Percentiles rank a stretch among this genome's conserved stretches.
phyloP scores from a whole-genome alignment of 2,329 filamentous ascomycete species.

The Emericellopsis atlantica region DNA sequence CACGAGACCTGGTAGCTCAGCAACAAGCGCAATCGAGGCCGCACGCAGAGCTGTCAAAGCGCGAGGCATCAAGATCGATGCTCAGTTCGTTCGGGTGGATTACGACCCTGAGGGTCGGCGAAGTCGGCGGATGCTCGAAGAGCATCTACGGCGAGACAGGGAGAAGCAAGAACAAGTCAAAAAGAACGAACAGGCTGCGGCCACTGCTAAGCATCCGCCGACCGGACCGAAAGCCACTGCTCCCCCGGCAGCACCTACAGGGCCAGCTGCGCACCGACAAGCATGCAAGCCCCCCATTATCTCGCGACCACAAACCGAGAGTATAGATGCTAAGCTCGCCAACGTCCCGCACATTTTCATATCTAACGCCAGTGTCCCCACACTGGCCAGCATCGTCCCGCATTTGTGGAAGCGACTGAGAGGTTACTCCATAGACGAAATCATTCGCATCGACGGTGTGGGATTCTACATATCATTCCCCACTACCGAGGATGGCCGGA shows the following conservation, averaged over 20 bases:
- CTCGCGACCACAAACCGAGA: slow-evolving; percentile 30
- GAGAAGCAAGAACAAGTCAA: slow-evolving; percentile 38
- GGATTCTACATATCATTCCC: slow-evolving; percentile 92
- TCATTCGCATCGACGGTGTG: slow-evolving; percentile 69
- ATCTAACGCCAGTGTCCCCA: slow-evolving; percentile 73
- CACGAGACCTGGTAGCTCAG: slow-evolving; percentile 26
- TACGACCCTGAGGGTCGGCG: slow-evolving; percentile 80
- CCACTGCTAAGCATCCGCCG: slow-evolving; percentile 15
- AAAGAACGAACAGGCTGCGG: slow-evolving; percentile 11
- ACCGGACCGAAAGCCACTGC: slow-evolving; percentile 38
- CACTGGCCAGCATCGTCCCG: slow-evolving; percentile 70
- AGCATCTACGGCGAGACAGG: slow-evolving; percentile 56
- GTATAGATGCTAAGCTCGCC: slow-evolving; percentile 56
- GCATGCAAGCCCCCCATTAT: slow-evolving; percentile 12
- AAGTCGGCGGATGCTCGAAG: slow-evolving; percentile 67
- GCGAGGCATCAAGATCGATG: slow-evolving; percentile 68
- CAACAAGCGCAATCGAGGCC: slow-evolving; percentile 61
- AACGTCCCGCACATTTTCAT: slow-evolving; percentile 85
- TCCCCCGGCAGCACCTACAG: slow-evolving; percentile 68
- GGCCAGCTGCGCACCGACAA: slow-evolving; percentile 51
- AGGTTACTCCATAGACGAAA: slow-evolving; percentile 59
- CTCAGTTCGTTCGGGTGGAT: slow-evolving; percentile 66
- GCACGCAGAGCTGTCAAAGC: slow-evolving; percentile 69
- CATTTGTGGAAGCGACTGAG: slow-evolving; percentile 87
- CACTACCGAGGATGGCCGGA: slow-evolving; percentile 61